Evolutionary conservation across 2,329 filamentous ascomycete genomes (phyloP).

Genomic region (Epichloe gansuensis): DNA sequence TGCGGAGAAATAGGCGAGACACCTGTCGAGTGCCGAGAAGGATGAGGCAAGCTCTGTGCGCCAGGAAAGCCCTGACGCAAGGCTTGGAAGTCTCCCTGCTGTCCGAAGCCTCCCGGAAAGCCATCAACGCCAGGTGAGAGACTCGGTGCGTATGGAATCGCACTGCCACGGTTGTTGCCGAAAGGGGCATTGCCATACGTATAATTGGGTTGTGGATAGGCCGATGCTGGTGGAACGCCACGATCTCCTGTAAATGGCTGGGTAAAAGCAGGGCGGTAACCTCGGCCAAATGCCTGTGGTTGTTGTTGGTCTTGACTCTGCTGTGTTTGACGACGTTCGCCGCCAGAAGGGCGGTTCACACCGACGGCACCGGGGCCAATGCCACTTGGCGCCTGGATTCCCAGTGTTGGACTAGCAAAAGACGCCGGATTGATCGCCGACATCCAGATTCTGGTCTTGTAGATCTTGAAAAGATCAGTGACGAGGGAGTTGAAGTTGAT

Average conservation of each 20-base stretch:
- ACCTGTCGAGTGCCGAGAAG: constrained; percentile 23
- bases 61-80: constrained; percentile 35
- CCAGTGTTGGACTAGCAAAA: constrained; percentile 67
- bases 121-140: constrained; percentile 18
- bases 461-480: constrained; percentile 96
- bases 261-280: constrained; percentile 29
- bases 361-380: constrained; percentile 55
- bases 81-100: constrained; percentile 30
- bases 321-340: constrained; percentile 37
- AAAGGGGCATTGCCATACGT: constrained; percentile 22
- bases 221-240: constrained; percentile 22
- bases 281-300: constrained; percentile 25
- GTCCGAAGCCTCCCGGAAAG: constrained; percentile 20
- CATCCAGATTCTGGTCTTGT: constrained; percentile 99
- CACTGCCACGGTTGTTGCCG: constrained; percentile 19
- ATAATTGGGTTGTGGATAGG: constrained; percentile 24
- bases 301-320: constrained; percentile 22
- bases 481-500: constrained; percentile 99
- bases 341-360: constrained; percentile 32
- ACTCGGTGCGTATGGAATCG: constrained; percentile 16
- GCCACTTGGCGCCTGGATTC: constrained; percentile 55
- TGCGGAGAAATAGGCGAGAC: constrained; percentile 29
- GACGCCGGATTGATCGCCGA: constrained; percentile 97
- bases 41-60: constrained; percentile 24
- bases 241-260: constrained; percentile 31